These are phyloP conservation scores for Aurantiochytrium sp. DNA, from an alignment of 108 stramenopile genomes.

Conservation along the genomic window DNA sequence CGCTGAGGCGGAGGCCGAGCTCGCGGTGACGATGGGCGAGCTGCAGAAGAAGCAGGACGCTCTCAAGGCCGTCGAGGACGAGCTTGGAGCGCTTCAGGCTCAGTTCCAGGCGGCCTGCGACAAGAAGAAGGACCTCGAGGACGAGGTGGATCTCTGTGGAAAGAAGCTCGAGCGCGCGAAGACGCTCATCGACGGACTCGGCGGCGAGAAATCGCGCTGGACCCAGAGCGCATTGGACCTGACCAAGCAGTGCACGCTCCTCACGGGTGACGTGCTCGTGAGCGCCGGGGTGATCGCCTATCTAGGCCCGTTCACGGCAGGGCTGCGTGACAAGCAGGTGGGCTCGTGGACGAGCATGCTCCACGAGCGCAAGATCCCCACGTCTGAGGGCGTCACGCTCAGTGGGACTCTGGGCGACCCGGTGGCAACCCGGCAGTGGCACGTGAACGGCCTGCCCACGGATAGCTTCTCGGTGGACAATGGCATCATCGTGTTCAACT, in stretches of 20 bases:
- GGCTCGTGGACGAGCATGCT: conserved; percentile 44
- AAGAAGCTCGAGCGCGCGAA: conserved; percentile 62
- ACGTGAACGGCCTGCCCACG: conserved; percentile 60
- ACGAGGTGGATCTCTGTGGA: conserved; percentile 43
- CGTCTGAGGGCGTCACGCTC: background rate
- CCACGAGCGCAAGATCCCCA: conserved; percentile 43
- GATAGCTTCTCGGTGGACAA: conserved; percentile 60
- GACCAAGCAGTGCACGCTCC: background rate
- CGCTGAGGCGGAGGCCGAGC: conserved; percentile 53
- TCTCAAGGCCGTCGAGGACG: conserved; percentile 57
- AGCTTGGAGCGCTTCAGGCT: conserved; percentile 47
- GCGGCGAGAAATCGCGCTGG: conserved; percentile 52
- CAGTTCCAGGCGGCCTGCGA: conserved; percentile 47
- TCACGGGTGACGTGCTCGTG: conserved; percentile 60
- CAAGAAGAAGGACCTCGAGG: conserved; percentile 55
- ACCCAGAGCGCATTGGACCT: background rate
- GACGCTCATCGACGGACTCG: conserved; percentile 56
- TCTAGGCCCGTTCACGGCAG: conserved; percentile 64
- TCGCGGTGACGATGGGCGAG: conserved; percentile 53
- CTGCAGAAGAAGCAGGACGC: conserved; percentile 57
- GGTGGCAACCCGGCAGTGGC: conserved; percentile 57
- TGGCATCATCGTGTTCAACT: conserved; percentile 60
- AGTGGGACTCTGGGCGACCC: conserved; percentile 55
- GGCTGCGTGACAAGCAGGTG: conserved; percentile 49
- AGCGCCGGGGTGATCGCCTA: conserved; percentile 62